phyloP scores from a whole-genome alignment of 805 yeast species.

The Ascoidea asiatica region DNA sequence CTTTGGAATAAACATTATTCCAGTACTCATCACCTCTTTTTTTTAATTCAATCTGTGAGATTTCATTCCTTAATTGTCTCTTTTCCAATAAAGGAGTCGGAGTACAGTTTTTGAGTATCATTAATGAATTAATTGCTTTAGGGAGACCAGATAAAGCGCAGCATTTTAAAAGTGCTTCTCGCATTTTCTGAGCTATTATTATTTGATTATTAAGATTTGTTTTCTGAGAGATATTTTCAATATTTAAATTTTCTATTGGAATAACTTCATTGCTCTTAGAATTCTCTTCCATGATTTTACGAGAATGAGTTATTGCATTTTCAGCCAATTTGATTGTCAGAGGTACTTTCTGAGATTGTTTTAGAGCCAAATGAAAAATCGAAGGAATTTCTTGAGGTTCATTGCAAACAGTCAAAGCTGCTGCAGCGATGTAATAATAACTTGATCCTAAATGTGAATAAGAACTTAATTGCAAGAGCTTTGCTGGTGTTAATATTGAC shows the following conservation, averaged over 20 bases:
- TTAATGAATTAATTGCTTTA: slow-evolving; percentile 68
- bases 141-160: slow-evolving; percentile 79
- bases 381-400: slow-evolving; percentile 70
- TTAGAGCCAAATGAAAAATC: slow-evolving; percentile 56
- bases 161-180: slow-evolving; percentile 71
- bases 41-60: slow-evolving; percentile 14
- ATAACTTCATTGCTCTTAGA: slow-evolving; percentile 8
- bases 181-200: slow-evolving; percentile 35
- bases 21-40: slow-evolving; percentile 53
- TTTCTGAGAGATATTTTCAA: slow-evolving; percentile 5
- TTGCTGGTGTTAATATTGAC: slow-evolving; percentile 33
- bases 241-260: slow-evolving; percentile 3
- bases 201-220: slow-evolving; percentile 9
- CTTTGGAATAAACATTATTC: slow-evolving; percentile 64
- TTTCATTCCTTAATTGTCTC: slow-evolving; percentile 13
- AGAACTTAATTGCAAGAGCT: slow-evolving; percentile 38
- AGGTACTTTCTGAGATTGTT: slow-evolving; percentile 11
- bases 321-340: slow-evolving; percentile 8
- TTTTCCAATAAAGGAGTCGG: slow-evolving; percentile 34
- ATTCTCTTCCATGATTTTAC: background rate
- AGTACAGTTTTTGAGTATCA: slow-evolving; percentile 46
- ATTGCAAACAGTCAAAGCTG: slow-evolving; percentile 71
- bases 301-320: slow-evolving; percentile 5
- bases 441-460: slow-evolving; percentile 39
- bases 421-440: slow-evolving; percentile 76